Evolutionary conservation across 352 stramenopile species (phyloP), one percentile per base, ranked within the genome.

Genomic region (Globisporangium recalcitrans): DNA sequence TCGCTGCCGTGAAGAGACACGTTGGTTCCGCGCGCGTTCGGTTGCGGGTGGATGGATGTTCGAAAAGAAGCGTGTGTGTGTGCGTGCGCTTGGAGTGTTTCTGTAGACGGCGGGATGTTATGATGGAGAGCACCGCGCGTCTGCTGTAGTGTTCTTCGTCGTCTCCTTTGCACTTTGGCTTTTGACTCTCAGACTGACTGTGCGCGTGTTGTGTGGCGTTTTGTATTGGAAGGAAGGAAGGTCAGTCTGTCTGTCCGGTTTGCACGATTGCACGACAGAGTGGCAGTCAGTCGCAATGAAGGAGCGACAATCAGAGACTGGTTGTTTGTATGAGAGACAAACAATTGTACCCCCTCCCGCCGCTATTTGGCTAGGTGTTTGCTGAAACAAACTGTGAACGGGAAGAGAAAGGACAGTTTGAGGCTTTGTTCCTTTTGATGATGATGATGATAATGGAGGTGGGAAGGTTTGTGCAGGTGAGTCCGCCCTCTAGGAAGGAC

Each of bases 181-280:
- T 5, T 2, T 31, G 27, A 5, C 27, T 31, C 21, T 38, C 47
- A 19, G 34, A 40, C 36, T 42, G 36, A 42, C 38, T 44, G 38
- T 21, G 38, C 10, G 34, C 16, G 38, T 16, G 38, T 44, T 44
- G 38, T 44, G 38, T 44, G 38, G 38, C 38, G n/a, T 44, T 44
- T 44, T 44, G 38, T 44, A 21, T 44, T 44, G 0, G 16, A 36
- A 21, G 14, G 11, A 16, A 10, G 14, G 14, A n/a, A 16, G 24
- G 14, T 1, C 10, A 26, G 48, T 44, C 38, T 44, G 38, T 44
- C 38, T 44, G 38, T 34, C 48, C 48, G 48, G 24, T 54, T 36
- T 54, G 48, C 7, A 5, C 54, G 54, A 60, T 60, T 24, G 36
- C 54, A 60, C 54, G 38, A 60, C 54, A 16, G 14, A 32, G 21